Base-by-base conservation (phyloP, 352 stramenopile genomes). In the Phytophthora litchii region DNA sequence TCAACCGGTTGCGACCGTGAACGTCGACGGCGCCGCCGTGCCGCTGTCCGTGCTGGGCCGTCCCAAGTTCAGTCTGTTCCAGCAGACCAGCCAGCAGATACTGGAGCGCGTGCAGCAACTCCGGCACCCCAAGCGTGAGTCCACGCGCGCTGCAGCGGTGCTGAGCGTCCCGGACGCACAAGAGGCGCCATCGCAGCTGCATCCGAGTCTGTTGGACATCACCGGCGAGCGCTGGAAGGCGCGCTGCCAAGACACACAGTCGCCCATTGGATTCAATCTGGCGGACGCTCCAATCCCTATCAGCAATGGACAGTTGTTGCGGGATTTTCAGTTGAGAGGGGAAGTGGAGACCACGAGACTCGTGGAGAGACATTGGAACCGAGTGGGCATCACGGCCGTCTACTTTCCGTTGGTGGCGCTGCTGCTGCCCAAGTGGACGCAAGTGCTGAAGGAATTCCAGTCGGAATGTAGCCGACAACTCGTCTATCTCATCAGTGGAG, bases 381-480 rank as follows among this genome's bases (percentile, higher is more conserved):
- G 67, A 2, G 78, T 94, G 25, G 74, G 61, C 7, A 93, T 96
- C 69, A 91, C 81, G 36, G 83, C 83, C 14, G 84, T 95, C 27
- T 99, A 98, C 72, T 99, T 99, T 51, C 97, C 97, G 27, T 77
- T 99, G 12, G 81, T 99, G 21, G 91, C 94, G 14, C 80, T 95
- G 55, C 68, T 99, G 29, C 53, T 99, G 46, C 94, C 92, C 31
- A 95, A 96, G 57, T 99, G 97, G 97, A 72, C 64, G 23, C 73
- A 89, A 31, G 82, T 92, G 56, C 74, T 95, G 0, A 58, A 74
- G 29, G 80, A 94, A 40, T 92, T 92, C 61, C 78, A 94, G 67
- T 92, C 83, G 14, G 64, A 86, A 43, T 61, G 66, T 54, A 92
- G 78, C 85, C 68, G 95, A 72, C 79, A 97, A 85, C 79, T 99